A percentile compares a stretch with the other conserved stretches of the same genome.
phyloP scores from a whole-genome alignment of 1,284 basidiomycete species.

The Phylloporus sp. region DNA sequence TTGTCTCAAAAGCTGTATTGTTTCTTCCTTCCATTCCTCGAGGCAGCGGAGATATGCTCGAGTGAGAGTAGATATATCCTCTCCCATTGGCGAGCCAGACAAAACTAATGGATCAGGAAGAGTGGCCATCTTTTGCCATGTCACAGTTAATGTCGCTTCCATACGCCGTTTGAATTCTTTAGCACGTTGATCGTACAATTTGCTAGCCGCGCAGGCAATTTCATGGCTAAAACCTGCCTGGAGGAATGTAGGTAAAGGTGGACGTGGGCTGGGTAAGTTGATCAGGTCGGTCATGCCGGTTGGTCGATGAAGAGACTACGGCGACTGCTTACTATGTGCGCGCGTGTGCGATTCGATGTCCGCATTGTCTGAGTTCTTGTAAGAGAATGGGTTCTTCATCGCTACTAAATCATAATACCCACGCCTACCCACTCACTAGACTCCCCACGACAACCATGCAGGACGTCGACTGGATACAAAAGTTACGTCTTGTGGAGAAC shows the following conservation, averaged over 20 bases:
- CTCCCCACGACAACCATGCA: constrained; percentile 1
- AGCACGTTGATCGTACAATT: background rate
- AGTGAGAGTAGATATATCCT: no score
- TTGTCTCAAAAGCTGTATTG: no score
- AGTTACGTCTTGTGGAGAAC: constrained; percentile 1
- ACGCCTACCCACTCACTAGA: no score
- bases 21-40: no score
- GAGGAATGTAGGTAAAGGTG: constrained; percentile 2
- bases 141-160: background rate
- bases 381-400: background rate
- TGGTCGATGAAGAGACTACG: accelerated
- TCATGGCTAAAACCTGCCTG: background rate
- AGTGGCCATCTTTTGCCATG: background rate
- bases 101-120: background rate
- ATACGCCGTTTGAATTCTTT: background rate
- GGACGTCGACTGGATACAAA: constrained; percentile 8
- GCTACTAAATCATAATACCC: no score
- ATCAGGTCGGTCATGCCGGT: background rate
- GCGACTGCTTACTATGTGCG: background rate
- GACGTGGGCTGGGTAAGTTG: background rate
- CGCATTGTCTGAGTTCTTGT: background rate
- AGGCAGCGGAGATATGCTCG: no score
- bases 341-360: background rate
- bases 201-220: background rate
- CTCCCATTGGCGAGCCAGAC: background rate